phyloP scores from a whole-genome alignment of 2,329 filamentous ascomycete genomes.

The Aspergillus quadricinctus region DNA sequence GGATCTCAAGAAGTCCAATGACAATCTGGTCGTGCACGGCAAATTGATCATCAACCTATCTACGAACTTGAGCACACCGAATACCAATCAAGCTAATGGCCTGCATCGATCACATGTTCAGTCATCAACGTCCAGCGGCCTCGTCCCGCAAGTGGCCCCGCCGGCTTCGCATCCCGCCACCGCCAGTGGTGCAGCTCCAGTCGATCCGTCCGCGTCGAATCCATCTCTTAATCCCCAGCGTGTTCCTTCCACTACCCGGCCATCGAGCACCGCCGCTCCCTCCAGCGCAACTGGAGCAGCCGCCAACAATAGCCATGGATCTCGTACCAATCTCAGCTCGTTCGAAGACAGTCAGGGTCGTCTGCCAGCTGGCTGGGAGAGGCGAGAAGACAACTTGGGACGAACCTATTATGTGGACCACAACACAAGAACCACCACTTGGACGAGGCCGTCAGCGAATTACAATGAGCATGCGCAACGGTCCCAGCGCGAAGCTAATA shows the following conservation, averaged over 20 bases:
- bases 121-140: conserved; percentile 35
- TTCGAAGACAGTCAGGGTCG: conserved; percentile 96
- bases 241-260: conserved; percentile 30
- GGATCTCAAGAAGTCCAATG: conserved; percentile 95
- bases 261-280: conserved; percentile 38
- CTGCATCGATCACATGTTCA: conserved; percentile 31
- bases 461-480: conserved; percentile 73
- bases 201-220: conserved; percentile 28
- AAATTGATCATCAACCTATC: conserved; percentile 96
- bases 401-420: conserved; percentile 98
- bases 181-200: conserved; percentile 18
- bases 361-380: conserved; percentile 90
- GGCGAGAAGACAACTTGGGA: conserved; percentile 88
- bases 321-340: conserved; percentile 67
- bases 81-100: conserved; percentile 50
- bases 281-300: conserved; percentile 37
- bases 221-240: conserved; percentile 33
- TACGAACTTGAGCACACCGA: conserved; percentile 74
- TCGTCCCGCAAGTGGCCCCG: conserved; percentile 32
- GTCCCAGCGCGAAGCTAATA: conserved; percentile 79
- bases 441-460: conserved; percentile 80
- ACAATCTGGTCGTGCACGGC: conserved; percentile 95
- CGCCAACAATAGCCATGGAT: conserved; percentile 34
- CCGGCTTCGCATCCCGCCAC: conserved; percentile 22
- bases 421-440: conserved; percentile 93